Evolutionary conservation across 2,329 filamentous ascomycete species (phyloP).

Genomic region (Didymella exigua): DNA sequence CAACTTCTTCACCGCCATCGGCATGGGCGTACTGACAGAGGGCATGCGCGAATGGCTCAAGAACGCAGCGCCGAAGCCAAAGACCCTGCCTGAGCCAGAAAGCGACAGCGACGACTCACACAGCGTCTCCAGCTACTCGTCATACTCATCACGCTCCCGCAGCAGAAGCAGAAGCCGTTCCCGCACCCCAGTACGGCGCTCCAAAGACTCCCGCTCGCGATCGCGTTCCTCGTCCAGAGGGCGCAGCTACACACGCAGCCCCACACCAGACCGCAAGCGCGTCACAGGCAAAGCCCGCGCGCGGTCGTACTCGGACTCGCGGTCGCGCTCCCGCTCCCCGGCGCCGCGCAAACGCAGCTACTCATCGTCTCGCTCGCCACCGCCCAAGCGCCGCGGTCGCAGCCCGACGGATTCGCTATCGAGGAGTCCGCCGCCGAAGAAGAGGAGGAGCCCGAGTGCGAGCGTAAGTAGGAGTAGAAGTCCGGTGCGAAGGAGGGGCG

Average conservation of each 20-base stretch:
- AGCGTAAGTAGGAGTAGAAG: slow-evolving; percentile 13
- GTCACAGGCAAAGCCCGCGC: slow-evolving; percentile 23
- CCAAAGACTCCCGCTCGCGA: slow-evolving; percentile 21
- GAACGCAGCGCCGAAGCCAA: slow-evolving; percentile 80
- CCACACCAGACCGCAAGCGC: slow-evolving; percentile 33
- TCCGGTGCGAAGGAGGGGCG: slow-evolving; percentile 5
- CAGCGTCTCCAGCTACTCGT: slow-evolving; percentile 43
- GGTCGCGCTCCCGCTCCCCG: slow-evolving; percentile 29
- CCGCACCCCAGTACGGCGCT: slow-evolving; percentile 11
- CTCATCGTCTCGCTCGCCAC: slow-evolving; percentile 32
- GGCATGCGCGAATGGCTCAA: slow-evolving; percentile 91
- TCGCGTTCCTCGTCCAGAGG: slow-evolving; percentile 31
- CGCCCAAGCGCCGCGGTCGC: slow-evolving; percentile 32
- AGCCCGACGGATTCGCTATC: slow-evolving; percentile 28
- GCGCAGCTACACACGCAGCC: slow-evolving; percentile 38
- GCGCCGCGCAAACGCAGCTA: slow-evolving; percentile 31
- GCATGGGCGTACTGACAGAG: slow-evolving; percentile 92
- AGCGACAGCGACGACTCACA: slow-evolving; percentile 42
- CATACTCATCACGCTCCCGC: slow-evolving; percentile 37
- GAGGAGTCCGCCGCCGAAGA: slow-evolving; percentile 21
- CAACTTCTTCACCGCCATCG: slow-evolving; percentile 99
- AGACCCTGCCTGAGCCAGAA: slow-evolving; percentile 56
- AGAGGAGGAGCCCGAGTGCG: slow-evolving; percentile 17
- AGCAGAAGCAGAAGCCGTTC: slow-evolving; percentile 26
- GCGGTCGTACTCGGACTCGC: slow-evolving; percentile 27